phyloP scores from a whole-genome alignment of 2,329 filamentous ascomycete genomes.

The Colletotrichum agaves region DNA sequence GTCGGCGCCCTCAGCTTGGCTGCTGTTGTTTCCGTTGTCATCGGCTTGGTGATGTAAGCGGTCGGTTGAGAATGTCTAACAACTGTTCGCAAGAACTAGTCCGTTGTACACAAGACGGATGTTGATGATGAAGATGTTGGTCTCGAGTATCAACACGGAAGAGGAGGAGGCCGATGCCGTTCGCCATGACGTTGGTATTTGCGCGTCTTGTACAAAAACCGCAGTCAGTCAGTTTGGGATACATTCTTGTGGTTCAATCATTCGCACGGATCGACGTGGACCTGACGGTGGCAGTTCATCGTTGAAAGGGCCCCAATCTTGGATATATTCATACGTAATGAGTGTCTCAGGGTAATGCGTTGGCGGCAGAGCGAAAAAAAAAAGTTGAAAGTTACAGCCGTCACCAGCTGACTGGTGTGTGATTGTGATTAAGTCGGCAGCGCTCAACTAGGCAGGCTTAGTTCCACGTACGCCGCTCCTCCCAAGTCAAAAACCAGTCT shows the following conservation, averaged over 20 bases:
- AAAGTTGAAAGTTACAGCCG: conserved; percentile 32
- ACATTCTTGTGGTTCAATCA: conserved; percentile 32
- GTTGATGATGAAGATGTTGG: not conserved
- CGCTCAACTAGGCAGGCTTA: not conserved
- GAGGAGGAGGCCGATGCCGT: conserved; percentile 8
- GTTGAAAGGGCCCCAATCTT: conserved; percentile 23
- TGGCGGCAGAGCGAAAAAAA: conserved; percentile 28
- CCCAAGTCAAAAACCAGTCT: too few species aligned
- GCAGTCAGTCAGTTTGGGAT: conserved; percentile 11
- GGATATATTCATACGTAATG: conserved; percentile 34
- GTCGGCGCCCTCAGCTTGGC: conserved; percentile 29
- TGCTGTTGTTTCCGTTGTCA: conserved; percentile 23
- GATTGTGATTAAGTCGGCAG: not conserved
- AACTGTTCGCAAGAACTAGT: not conserved
- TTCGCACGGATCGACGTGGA: conserved; percentile 23
- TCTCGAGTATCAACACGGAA: conserved; percentile 13
- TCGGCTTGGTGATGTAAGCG: conserved; percentile 31
- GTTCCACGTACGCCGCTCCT: not conserved
- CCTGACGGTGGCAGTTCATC: conserved; percentile 25
- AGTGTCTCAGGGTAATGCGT: conserved; percentile 31
- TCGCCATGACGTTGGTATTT: conserved; percentile 8
- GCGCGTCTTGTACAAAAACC: conserved; percentile 28
- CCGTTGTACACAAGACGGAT: not conserved
- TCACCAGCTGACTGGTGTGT: conserved; percentile 23
- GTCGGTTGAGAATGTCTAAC: not conserved